Percentiles rank a stretch among this genome's conserved stretches.
Evolutionary conservation across 2,329 filamentous ascomycete genomes (phyloP).

Genomic region (Sarocladium strictum): DNA sequence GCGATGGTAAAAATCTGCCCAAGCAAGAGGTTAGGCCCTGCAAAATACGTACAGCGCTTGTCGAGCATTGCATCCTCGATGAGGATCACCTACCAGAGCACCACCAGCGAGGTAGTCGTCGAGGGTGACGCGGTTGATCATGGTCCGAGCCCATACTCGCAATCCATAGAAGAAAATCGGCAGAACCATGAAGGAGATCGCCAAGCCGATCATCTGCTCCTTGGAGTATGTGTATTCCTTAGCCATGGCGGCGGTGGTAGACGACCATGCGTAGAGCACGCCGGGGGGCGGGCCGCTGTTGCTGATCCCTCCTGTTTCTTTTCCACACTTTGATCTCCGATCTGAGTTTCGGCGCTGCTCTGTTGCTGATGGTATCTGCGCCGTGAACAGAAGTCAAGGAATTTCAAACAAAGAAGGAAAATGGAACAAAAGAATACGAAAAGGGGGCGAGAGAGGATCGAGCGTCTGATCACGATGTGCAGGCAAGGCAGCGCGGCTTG

Average conservation of each 20-base stretch:
- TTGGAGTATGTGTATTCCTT: conserved; percentile 2
- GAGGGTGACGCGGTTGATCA: neutral
- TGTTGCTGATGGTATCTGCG: neutral
- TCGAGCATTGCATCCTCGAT: neutral
- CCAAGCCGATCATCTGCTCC: neutral
- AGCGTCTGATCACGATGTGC: neutral
- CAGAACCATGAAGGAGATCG: neutral
- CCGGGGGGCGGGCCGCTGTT: no score
- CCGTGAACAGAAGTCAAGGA: neutral
- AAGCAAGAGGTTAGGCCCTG: neutral
- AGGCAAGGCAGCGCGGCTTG: conserved; percentile 1
- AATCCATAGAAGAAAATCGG: neutral
- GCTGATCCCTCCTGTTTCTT: neutral
- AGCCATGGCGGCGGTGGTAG: neutral
- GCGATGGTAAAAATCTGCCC: neutral
- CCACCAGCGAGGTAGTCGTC: neutral
- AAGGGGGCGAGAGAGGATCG: neutral
- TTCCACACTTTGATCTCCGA: neutral
- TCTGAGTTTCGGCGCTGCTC: neutral
- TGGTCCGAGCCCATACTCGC: neutral
- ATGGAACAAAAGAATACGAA: neutral
- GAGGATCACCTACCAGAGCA: neutral
- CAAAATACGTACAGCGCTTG: neutral
- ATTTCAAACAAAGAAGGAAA: no score
- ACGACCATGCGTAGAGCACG: neutral